Evolutionary conservation across 179 eudicot species (phyloP).

Genomic region (Spergularia azorica): DNA sequence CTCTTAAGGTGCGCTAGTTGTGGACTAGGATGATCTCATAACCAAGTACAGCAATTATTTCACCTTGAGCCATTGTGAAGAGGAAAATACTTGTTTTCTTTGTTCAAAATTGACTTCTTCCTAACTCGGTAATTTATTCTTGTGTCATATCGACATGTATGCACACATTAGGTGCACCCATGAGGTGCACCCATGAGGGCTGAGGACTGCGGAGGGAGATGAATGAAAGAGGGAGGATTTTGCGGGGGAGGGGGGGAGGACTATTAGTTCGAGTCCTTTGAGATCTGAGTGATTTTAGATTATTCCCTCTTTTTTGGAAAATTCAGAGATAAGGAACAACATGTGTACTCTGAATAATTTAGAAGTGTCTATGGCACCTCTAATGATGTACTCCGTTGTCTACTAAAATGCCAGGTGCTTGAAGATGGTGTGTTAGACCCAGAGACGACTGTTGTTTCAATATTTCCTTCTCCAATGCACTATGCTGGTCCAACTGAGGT

Average conservation of each 20-base stretch:
- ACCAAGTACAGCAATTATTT: too few species aligned
- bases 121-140: too few species aligned
- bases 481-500: conserved; percentile 99
- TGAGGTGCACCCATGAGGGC: too few species aligned
- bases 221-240: too few species aligned
- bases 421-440: conserved; percentile 84
- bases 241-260: too few species aligned
- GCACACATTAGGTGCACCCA: too few species aligned
- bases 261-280: not conserved
- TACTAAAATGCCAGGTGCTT: conserved; percentile 55
- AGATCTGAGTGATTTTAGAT: not conserved
- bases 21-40: not conserved
- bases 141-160: too few species aligned
- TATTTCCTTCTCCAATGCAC: conserved; percentile 98
- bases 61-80: not conserved
- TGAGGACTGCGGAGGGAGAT: too few species aligned
- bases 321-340: not conserved
- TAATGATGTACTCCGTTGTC: not conserved
- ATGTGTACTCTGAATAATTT: not conserved
- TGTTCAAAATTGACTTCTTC: too few species aligned
- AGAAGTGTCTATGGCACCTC: not conserved
- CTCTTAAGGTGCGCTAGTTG: not conserved
- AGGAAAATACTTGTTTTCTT: not conserved
- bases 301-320: not conserved
- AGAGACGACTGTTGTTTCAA: conserved; percentile 89